phyloP scores from a whole-genome alignment of 2,329 filamentous ascomycete species.

The Aureobasidium pullulans region DNA sequence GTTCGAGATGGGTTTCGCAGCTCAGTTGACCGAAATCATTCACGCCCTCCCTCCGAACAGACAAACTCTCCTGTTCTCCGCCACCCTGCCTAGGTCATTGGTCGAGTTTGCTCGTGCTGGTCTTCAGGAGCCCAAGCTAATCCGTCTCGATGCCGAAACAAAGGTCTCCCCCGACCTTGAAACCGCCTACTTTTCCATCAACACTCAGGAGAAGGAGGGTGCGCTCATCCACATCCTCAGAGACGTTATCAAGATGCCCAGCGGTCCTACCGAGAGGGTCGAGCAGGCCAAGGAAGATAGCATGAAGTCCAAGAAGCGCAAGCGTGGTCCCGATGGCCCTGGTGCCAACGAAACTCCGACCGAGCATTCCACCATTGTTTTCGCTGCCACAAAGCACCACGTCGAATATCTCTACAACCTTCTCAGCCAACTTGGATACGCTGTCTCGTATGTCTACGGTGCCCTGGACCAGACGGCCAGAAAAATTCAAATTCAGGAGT shows the following conservation, averaged over 20 bases:
- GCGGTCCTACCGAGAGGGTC: conserved; percentile 51
- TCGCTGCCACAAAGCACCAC: conserved; percentile 92
- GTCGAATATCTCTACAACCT: conserved; percentile 85
- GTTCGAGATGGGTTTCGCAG: conserved; percentile 97
- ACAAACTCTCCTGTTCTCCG: conserved; percentile 91
- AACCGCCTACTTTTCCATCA: conserved; percentile 89
- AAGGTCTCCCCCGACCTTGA: conserved; percentile 96
- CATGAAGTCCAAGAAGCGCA: conserved; percentile 60
- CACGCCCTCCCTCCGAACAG: conserved; percentile 75
- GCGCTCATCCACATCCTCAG: conserved; percentile 82
- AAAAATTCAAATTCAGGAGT: conserved; percentile 85
- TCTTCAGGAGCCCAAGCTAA: conserved; percentile 81
- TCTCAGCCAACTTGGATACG: conserved; percentile 74
- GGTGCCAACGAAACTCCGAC: conserved; percentile 65
- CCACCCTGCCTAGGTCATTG: conserved; percentile 84
- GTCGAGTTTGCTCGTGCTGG: conserved; percentile 95
- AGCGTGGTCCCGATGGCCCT: conserved; percentile 45
- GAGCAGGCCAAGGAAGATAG: conserved; percentile 39
- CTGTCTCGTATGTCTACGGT: conserved; percentile 90
- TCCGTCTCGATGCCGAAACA: conserved; percentile 86
- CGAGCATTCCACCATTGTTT: conserved; percentile 87
- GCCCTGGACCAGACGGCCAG: conserved; percentile 89
- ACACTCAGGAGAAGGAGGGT: conserved; percentile 88
- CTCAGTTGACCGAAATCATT: conserved; percentile 87
- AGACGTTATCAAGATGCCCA: conserved; percentile 86